Evolutionary conservation across 768 basidiomycete species (phyloP), one percentile per base, ranked within the genome.

Genomic region (Collybiopsis luxurians): DNA sequence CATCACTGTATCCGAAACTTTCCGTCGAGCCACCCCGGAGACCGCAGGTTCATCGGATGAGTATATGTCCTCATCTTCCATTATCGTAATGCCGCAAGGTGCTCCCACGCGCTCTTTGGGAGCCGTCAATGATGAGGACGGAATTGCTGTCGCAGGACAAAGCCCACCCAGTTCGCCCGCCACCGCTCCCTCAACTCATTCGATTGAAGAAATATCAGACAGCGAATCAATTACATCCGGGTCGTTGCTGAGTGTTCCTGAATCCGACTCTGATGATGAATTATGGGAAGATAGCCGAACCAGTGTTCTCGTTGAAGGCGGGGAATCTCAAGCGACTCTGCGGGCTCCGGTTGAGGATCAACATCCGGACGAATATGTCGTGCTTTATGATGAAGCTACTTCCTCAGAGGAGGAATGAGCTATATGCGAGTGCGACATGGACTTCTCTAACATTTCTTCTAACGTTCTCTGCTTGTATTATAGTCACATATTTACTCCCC

Each of bases 11-110:
- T 75, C 74, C 13, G 86, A 89, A 63, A 73, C 77, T 28, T 67
- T 68, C 56, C 48, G 50, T 13, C 21, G 40, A 28, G 39, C 26
- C 42, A 45, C 11, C 23, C 28, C 54, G 21, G 43, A 45, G 6
- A 24, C 60, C 60, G 56, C 17, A 30, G 51, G 62, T 5, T 64
- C 74, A 39, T 69, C 69, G 7, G 67, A 69, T 17, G 71, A 80
- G 30, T 72, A 55, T 44, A 70, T 91, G 55, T 81, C 85, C 3
- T 79, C 89, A 1, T 85, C 83, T n/a, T 89, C 88, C 12, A 74
- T 84, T 17, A 82, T 89, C 60, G 69, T 82, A 42, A 89, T 89
- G 87, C 88, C 87, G 5, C 67, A 66, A 4, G 67, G 74, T n/a
- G 66, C 66, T 36, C 60, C 70, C 12, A 63, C 67, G 26, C 59